Percentiles rank a stretch among this genome's conserved stretches.
Evolutionary conservation across 495 filamentous ascomycete genomes (phyloP).

Genomic region (Penicillium samsonianum): DNA sequence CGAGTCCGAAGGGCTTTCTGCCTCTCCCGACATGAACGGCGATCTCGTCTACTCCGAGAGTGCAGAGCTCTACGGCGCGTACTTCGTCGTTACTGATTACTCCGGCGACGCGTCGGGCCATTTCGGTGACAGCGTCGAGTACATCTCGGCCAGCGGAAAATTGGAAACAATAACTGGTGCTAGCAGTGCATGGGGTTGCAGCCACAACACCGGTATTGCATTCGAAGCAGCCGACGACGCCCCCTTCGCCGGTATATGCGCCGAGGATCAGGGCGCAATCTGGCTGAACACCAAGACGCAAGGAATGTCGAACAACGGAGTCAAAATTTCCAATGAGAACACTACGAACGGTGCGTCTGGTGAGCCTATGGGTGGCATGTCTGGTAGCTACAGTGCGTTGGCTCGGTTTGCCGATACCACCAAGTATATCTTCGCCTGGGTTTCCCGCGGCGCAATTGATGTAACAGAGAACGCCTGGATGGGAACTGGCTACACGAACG

Average conservation of each 20-base stretch:
- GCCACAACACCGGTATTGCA: conserved; percentile 60
- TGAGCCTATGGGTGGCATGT: conserved; percentile 60
- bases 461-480: conserved; percentile 53
- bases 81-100: conserved; percentile 58
- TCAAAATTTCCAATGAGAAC: conserved; percentile 59
- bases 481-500: conserved; percentile 50
- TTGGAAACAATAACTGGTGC: conserved; percentile 47
- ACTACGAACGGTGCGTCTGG: conserved; percentile 53
- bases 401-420: conserved; percentile 44
- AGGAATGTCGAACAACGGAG: conserved; percentile 48
- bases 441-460: conserved; percentile 52
- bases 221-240: conserved; percentile 52
- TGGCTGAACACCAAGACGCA: conserved; percentile 58
- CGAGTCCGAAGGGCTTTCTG: conserved; percentile 39
- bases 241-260: conserved; percentile 54
- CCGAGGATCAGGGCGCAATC: conserved; percentile 58
- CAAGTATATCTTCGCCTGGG: conserved; percentile 56
- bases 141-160: conserved; percentile 45
- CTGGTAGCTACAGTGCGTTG: conserved; percentile 53
- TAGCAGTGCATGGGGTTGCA: conserved; percentile 55
- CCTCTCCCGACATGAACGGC: conserved; percentile 55
- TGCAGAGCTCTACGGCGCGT: conserved; percentile 54
- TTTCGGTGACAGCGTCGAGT: conserved; percentile 56
- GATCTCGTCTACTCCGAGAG: conserved; percentile 55
- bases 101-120: conserved; percentile 50